phyloP scores from a whole-genome alignment of 1,284 basidiomycete species.

The Papiliotrema nemorosa region DNA sequence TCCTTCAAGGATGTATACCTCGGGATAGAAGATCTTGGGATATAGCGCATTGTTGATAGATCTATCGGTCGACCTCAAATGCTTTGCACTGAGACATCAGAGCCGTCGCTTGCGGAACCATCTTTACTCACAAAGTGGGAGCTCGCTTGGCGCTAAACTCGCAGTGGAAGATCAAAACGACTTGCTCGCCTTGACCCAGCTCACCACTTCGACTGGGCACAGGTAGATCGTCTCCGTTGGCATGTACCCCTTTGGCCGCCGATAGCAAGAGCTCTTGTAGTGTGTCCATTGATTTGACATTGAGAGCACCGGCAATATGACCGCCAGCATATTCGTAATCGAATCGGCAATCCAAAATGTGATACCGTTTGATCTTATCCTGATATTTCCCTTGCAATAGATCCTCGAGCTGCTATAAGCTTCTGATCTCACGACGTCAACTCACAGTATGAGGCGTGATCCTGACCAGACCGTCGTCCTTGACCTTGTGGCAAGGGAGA shows the following conservation, averaged over 20 bases:
- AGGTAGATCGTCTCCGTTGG: constrained; percentile 56
- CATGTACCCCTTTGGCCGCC: constrained; percentile 50
- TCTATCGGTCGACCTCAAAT: constrained; percentile 85
- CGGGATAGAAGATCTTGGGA: constrained; percentile 91
- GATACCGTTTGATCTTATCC: constrained; percentile 62
- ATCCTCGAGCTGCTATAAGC: constrained; percentile 59
- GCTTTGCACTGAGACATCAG: constrained; percentile 93
- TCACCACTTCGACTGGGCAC: constrained; percentile 77
- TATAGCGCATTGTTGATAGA: constrained; percentile 81
- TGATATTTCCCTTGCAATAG: constrained; percentile 71
- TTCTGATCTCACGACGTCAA: constrained; percentile 9
- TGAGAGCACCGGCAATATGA: constrained; percentile 86
- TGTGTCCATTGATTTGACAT: constrained; percentile 77
- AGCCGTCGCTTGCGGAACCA: too few species aligned
- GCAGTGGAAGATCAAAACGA: constrained; percentile 95
- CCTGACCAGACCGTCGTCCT: constrained; percentile 92
- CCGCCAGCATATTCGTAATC: constrained; percentile 95
- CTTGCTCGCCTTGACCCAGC: constrained; percentile 57
- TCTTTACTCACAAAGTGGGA: constrained; percentile 75
- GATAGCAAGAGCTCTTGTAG: constrained; percentile 79
- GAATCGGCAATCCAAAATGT: constrained; percentile 94
- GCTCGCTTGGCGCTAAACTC: constrained; percentile 95
- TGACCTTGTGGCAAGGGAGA: constrained; percentile 86
- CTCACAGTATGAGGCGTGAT: constrained; percentile 75
- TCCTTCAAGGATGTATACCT: constrained; percentile 94